Evolutionary conservation across 805 yeast species (phyloP).

Genomic region (Lipomyces oligophaga): DNA sequence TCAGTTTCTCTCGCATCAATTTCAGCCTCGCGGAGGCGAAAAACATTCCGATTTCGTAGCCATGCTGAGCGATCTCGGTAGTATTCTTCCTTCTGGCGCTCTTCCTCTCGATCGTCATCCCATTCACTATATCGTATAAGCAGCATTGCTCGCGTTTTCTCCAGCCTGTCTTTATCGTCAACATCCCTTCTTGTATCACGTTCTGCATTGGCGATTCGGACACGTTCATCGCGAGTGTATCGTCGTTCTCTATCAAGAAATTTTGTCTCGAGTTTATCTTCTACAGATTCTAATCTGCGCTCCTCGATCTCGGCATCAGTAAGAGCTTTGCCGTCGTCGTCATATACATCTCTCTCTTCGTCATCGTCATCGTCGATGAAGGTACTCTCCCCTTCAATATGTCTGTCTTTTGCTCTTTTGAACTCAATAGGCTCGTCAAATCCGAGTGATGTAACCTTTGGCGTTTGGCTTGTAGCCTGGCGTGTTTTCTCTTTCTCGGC

Average conservation of each 20-base stretch:
- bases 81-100: constrained; percentile 23
- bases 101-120: constrained; percentile 29
- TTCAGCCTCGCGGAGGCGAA: constrained; percentile 26
- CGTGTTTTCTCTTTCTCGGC: constrained; percentile 9
- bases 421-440: constrained; percentile 17
- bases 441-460: constrained; percentile 3
- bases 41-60: constrained; percentile 21
- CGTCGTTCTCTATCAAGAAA: constrained; percentile 27
- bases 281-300: constrained; percentile 16
- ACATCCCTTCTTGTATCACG: constrained; percentile 23
- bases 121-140: constrained; percentile 21
- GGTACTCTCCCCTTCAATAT: too few species aligned
- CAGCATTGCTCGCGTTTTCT: constrained; percentile 2
- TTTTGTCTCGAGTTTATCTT: constrained; percentile 20
- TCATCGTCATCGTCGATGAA: neutral
- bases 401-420: constrained; percentile 6
- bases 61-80: constrained; percentile 29
- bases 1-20: constrained; percentile 24
- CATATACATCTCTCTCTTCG: constrained; percentile 10
- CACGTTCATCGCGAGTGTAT: constrained; percentile 23
- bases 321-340: constrained; percentile 10
- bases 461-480: constrained; percentile 2
- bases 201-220: constrained; percentile 22
- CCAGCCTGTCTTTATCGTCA: constrained; percentile 18
- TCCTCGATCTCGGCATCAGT: constrained; percentile 26